Base-by-base conservation (phyloP, 306 rosid genomes). In the Pyrus communis region DNA sequence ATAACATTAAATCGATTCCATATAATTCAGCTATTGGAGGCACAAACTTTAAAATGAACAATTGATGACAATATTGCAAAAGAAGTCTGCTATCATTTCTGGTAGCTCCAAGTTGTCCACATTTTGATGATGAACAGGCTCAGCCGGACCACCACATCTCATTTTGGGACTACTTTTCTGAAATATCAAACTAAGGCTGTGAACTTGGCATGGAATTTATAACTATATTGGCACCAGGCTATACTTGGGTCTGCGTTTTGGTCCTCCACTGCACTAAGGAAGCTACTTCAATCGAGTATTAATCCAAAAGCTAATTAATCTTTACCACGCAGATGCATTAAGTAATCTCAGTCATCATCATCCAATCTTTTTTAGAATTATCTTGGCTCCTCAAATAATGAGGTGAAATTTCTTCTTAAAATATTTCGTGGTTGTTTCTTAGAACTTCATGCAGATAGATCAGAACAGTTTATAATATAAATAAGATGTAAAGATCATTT, bases 241-340 rank as follows among this genome's bases (percentile, higher is more conserved):
- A 42, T 19, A 11, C 49, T 21, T 46, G 54, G 55, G 19, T 40
- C 55, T 19, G 77, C 22, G 23, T 13, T 67, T 80, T 69, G 73
- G 28, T 52, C 71, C 54, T 54, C 70, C 49, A 15, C 51, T 21
- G 51, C 17, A 11, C 27, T 11, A 35, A n/a, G 27, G 51, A 38
- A 21, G 17, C 17, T 66, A 5, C 70, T 66, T 66, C 17, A 33
- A 14, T 30, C 6, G 4, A 15, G 22, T 15, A 64, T 66, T 35
- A 46, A 19, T 31, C 66, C n/a, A 69, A 73, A 51, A 77, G 25
- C 72, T 64, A 59, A 7, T 49, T 49, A 31, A 40, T 70, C 77
- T 31, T 58, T 77, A 87, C 79, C 77, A 75, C 74, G 89, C 79
- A 82, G 71, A 70, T 74, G 66, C 80, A 82, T 83, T 43, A 80